Percentiles rank a stretch among this genome's conserved stretches.
These are phyloP conservation scores for Uncinocarpus reesii DNA, from an alignment of 2,329 filamentous ascomycete genomes.

Conservation along the genomic window DNA sequence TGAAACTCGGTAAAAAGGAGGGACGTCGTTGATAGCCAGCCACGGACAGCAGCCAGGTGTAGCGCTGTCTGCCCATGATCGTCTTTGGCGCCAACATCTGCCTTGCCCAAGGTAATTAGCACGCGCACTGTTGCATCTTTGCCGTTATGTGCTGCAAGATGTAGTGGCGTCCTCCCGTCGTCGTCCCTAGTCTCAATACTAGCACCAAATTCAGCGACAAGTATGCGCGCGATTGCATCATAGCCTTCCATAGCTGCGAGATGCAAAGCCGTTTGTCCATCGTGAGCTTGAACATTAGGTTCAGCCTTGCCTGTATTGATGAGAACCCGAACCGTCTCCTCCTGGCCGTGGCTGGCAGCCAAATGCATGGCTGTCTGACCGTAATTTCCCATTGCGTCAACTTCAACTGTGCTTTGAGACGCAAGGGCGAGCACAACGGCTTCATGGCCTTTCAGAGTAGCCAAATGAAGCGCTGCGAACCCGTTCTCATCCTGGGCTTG, in stretches of 20 bases:
- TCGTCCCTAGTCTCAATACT: background rate
- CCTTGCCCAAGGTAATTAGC: slow-evolving; percentile 1
- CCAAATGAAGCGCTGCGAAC: too few relatives aligned
- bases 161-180: slow-evolving; percentile 5
- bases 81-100: background rate
- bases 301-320: background rate
- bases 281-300: background rate
- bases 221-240: background rate
- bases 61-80: slow-evolving; percentile 4
- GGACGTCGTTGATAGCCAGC: background rate
- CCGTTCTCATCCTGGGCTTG: too few relatives aligned
- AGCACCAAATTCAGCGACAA: background rate
- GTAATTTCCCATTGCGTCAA: background rate
- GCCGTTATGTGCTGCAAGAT: slow-evolving; percentile 1
- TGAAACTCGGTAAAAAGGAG: background rate
- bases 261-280: slow-evolving; percentile 6
- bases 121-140: background rate
- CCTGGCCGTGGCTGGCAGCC: background rate
- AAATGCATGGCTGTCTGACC: slow-evolving; percentile 1
- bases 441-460: slow-evolving; percentile 1
- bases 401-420: background rate
- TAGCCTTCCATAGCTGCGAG: background rate
- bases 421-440: background rate
- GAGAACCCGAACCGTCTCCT: background rate
- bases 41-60: slow-evolving; percentile 8